A percentile compares a stretch with the other conserved stretches of the same genome.
Conservation (phyloP, 306 rosid species). For the Gillenia trifoliata region DNA sequence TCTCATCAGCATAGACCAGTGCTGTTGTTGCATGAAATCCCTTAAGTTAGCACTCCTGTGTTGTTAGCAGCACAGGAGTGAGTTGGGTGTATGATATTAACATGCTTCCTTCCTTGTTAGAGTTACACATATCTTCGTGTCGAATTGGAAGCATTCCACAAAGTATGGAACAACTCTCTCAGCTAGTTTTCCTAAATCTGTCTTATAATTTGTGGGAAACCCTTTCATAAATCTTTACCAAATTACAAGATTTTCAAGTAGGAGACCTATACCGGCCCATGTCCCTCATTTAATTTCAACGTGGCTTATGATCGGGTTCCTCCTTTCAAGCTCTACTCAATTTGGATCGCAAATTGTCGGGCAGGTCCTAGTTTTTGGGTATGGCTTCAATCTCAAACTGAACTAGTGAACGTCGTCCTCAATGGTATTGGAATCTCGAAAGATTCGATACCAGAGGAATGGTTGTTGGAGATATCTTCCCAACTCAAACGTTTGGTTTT, state of each 20-base stretch:
- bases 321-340: not conserved
- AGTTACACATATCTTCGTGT: too few relatives aligned
- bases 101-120: too few relatives aligned
- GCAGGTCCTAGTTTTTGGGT: not conserved
- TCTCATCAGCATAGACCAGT: too few relatives aligned
- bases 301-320: not conserved
- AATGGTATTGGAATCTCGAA: too few relatives aligned
- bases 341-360: rapidly evolving
- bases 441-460: not conserved
- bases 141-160: not conserved
- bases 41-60: too few relatives aligned
- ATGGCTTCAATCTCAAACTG: not conserved
- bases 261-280: too few relatives aligned
- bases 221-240: constrained; percentile 26
- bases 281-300: not conserved
- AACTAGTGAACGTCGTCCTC: not conserved
- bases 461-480: not conserved
- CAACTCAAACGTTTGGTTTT: rapidly evolving
- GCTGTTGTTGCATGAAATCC: too few relatives aligned
- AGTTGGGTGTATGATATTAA: too few relatives aligned
- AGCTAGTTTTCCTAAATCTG: constrained; percentile 4
- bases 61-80: too few relatives aligned
- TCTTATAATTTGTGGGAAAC: not conserved
- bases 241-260: not conserved
- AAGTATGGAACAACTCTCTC: constrained; percentile 35